Base-by-base conservation (phyloP, 495 filamentous ascomycete genomes). In the Penicillium fimorum region DNA sequence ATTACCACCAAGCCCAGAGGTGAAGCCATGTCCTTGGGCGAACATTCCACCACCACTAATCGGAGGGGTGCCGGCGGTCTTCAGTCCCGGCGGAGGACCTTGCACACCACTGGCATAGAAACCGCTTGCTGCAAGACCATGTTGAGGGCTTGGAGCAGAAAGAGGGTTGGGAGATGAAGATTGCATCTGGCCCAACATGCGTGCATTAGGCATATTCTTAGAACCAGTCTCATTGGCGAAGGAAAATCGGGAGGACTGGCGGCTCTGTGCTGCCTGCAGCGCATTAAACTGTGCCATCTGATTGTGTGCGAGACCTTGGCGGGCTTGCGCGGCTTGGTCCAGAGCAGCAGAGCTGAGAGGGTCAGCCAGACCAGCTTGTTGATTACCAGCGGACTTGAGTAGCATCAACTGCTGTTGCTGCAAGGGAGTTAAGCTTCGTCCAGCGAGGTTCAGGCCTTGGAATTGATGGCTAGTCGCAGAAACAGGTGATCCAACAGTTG, bases 61-160 rank as follows among this genome's bases (percentile, higher is more conserved):
- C 5, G 94, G 94, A 47, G 94, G 93, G 11, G 92, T 96, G 30
- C 91, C 91, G 2, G 91, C 89, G 4, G 92, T 91, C 76, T 99
- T 97, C 50, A 99, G 80, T 3, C 95, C 95, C 2, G 95, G 95
- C 47, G 95, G 95, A 15, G 94, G 94, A 4, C 92, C 92, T 65
- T 94, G 90, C 51, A 96, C 89, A 15, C 78, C 78, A 54, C 79
- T 82, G 11, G 78, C 69, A 58, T 82, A 82, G 58, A 79, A 82
- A 24, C 69, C 74, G 43, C 71, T 67, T 20, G 69, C 58, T 20
- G 69, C 57, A 32, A 76, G 70, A 27, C 63, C 57, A 35, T 80
- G 78, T 56, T 80, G 79, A 35, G 75, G 67, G 61, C 76, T 70
- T 69, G 85, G 68, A 62, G 82, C 72, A 78, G 89, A 69, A 68